Percentiles rank a stretch among this genome's conserved stretches.
Evolutionary conservation across 345 rosid species (phyloP).

Genomic region (Lenwebbia sp.): DNA sequence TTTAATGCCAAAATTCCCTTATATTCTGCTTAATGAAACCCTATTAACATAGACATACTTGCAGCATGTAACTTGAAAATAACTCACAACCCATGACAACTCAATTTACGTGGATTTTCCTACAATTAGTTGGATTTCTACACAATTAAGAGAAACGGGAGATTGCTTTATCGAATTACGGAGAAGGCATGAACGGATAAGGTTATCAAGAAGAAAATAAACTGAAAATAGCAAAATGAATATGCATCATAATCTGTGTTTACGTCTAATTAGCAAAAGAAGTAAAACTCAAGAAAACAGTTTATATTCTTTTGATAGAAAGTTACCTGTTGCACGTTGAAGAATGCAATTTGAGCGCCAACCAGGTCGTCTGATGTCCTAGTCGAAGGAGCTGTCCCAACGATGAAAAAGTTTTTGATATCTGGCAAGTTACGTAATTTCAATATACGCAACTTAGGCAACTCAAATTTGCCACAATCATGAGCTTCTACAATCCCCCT

Average conservation of each 20-base stretch:
- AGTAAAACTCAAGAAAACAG: not conserved
- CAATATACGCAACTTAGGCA: not conserved
- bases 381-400: not conserved
- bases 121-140: not conserved
- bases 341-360: not conserved
- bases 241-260: not conserved
- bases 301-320: not conserved
- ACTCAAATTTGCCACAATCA: not conserved
- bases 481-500: not conserved
- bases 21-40: not conserved
- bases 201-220: accelerated
- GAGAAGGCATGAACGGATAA: not conserved
- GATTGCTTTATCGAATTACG: not conserved
- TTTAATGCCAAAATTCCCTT: not conserved
- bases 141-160: not conserved
- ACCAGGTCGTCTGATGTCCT: not conserved
- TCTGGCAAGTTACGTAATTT: not conserved
- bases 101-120: not conserved
- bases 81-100: not conserved
- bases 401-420: not conserved
- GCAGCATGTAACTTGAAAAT: not conserved
- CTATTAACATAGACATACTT: not conserved
- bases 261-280: not conserved
- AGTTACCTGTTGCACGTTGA: not conserved
- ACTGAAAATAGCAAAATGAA: accelerated